phyloP scores from a whole-genome alignment of 2,329 filamentous ascomycete species.

The Aureobasidium mangrovei region DNA sequence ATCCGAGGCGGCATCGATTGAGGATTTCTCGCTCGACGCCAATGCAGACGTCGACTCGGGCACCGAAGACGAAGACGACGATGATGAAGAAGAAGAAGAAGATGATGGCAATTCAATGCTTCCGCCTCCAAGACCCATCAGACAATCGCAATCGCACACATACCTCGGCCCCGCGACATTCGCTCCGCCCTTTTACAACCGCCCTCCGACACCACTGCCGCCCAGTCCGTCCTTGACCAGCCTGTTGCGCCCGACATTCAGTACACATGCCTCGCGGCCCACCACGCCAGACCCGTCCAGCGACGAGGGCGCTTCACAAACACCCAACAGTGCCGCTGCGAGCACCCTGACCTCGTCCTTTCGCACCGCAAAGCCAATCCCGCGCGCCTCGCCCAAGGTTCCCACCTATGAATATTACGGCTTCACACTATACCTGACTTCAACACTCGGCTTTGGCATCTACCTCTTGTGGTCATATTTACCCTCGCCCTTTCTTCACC shows the following conservation, averaged over 20 bases:
- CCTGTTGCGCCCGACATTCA: conserved; percentile 65
- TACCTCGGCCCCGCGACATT: conserved; percentile 41
- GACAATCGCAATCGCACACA: conserved; percentile 36
- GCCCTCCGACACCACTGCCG: conserved; percentile 88
- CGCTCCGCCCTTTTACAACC: conserved; percentile 88
- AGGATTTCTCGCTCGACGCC: conserved; percentile 29
- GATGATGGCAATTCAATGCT: conserved; percentile 20
- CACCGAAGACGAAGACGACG: conserved; percentile 23
- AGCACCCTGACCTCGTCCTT: conserved; percentile 46
- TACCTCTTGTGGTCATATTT: conserved; percentile 80
- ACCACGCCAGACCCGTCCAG: conserved; percentile 89
- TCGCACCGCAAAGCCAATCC: conserved; percentile 55
- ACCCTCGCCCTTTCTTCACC: conserved; percentile 82
- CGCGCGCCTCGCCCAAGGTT: conserved; percentile 80
- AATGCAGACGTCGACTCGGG: not conserved
- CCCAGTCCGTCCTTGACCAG: conserved; percentile 89
- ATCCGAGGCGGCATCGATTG: conserved; percentile 32
- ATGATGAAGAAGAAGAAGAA: conserved; percentile 4
- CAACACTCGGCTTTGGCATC: conserved; percentile 66
- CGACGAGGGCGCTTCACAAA: conserved; percentile 49
- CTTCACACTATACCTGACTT: conserved; percentile 91
- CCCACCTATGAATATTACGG: conserved; percentile 99
- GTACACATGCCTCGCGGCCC: conserved; percentile 59
- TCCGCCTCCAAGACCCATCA: conserved; percentile 29
- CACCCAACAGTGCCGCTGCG: conserved; percentile 48